A percentile compares a stretch with the other conserved stretches of the same genome.
These are phyloP conservation scores for Kondoa malvinella DNA, from an alignment of 768 basidiomycete genomes.

Conservation along the genomic window DNA sequence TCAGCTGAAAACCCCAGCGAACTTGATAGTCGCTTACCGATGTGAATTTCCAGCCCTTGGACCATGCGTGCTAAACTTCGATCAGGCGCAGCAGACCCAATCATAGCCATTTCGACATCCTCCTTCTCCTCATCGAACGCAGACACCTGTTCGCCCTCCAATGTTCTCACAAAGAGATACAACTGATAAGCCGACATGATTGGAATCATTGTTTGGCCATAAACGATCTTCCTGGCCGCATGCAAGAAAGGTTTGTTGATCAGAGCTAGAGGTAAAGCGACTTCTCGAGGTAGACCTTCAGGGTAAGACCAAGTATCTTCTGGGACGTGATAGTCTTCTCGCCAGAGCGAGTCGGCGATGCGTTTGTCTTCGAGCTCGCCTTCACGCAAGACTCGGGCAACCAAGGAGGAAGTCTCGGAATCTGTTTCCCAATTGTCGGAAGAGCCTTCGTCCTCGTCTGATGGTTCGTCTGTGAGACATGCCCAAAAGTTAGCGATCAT, in stretches of 20 bases:
- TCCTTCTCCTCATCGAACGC: background rate
- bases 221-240: slow-evolving; percentile 20
- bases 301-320: slow-evolving; percentile 14
- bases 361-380: background rate
- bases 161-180: slow-evolving; percentile 12
- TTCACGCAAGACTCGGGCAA: background rate
- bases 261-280: slow-evolving; percentile 22
- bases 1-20: background rate
- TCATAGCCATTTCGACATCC: background rate
- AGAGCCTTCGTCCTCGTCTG: no score
- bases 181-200: slow-evolving; percentile 8
- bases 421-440: background rate
- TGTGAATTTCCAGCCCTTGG: background rate
- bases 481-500: no score
- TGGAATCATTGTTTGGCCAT: slow-evolving; percentile 7
- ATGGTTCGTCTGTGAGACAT: no score
- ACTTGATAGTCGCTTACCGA: background rate
- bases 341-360: background rate
- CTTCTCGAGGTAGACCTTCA: slow-evolving; percentile 23
- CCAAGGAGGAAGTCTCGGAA: background rate
- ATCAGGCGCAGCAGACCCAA: background rate
- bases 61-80: background rate
- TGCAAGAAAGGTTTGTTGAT: slow-evolving; percentile 24
- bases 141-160: background rate
- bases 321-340: slow-evolving; percentile 2